These are phyloP conservation scores for Solanum piurae DNA, from an alignment of 257 asterid species.

Conservation along the genomic window DNA sequence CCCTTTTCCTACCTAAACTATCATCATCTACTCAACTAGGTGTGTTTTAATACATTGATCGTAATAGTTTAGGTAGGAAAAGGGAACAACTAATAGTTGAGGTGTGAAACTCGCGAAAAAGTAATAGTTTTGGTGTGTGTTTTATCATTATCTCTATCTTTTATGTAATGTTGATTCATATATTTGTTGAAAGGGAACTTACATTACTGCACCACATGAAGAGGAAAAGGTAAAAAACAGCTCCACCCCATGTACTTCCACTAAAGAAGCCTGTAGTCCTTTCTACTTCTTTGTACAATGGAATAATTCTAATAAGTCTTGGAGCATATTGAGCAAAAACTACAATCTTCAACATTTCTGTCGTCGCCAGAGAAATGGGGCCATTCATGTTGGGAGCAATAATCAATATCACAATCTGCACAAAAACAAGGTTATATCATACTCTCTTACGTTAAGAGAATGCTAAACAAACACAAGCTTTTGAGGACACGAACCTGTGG, in stretches of 20 bases:
- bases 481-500: conserved; percentile 42
- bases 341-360: conserved; percentile 23
- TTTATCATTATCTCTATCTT: neutral
- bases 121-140: accelerated
- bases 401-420: conserved; percentile 29
- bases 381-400: conserved; percentile 12
- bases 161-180: neutral
- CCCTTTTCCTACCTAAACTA: neutral
- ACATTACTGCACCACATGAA: conserved; percentile 65
- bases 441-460: neutral
- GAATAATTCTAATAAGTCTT: conserved; percentile 32
- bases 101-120: neutral
- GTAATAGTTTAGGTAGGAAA: neutral
- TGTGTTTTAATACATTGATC: neutral
- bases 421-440: neutral
- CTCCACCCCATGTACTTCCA: conserved; percentile 54
- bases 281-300: conserved; percentile 38
- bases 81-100: neutral
- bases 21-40: neutral
- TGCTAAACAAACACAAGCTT: neutral
- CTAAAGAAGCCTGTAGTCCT: conserved; percentile 35
- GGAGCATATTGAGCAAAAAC: conserved; percentile 37
- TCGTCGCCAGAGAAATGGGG: conserved; percentile 29
- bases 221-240: conserved; percentile 44
- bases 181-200: neutral